phyloP scores from a whole-genome alignment of 2,329 filamentous ascomycete genomes.

The Zasmidium angulare region DNA sequence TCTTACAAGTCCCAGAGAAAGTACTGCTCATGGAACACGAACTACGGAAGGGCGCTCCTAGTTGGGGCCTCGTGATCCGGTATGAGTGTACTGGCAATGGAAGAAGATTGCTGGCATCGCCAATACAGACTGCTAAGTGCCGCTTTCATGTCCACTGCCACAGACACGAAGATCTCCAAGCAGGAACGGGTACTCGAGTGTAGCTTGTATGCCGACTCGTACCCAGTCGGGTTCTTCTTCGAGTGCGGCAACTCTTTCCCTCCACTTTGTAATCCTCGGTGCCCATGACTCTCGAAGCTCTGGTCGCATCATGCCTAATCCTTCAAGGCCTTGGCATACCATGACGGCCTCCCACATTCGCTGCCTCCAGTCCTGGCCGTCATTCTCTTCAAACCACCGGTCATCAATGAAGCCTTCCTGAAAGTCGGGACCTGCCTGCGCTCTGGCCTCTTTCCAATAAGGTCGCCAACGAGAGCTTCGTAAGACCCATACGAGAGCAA shows the following conservation, averaged over 20 bases:
- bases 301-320: conserved; percentile 30
- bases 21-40: too few relatives aligned
- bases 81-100: too few relatives aligned
- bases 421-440: conserved; percentile 15
- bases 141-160: conserved; percentile 16
- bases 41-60: too few relatives aligned
- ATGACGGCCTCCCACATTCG: conserved; percentile 30
- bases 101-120: too few relatives aligned
- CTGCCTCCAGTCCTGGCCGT: conserved; percentile 22
- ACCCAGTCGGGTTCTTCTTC: conserved; percentile 18
- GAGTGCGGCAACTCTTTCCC: conserved; percentile 17
- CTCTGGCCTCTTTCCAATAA: conserved; percentile 27
- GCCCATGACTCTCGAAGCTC: conserved; percentile 15
- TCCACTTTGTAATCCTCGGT: conserved; percentile 21
- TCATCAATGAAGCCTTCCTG: conserved; percentile 15
- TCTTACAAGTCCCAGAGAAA: too few relatives aligned
- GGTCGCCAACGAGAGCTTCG: conserved; percentile 28
- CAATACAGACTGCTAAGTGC: too few relatives aligned
- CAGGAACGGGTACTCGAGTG: conserved; percentile 20
- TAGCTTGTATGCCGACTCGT: conserved; percentile 10
- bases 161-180: conserved; percentile 19
- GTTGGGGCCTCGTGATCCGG: too few relatives aligned
- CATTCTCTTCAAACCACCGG: conserved; percentile 12
- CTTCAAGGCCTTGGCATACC: conserved; percentile 32
- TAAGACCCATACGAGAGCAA: conserved; percentile 24